Evolutionary conservation across 257 asterid species (phyloP).

Genomic region (Fraxinus excelsior): DNA sequence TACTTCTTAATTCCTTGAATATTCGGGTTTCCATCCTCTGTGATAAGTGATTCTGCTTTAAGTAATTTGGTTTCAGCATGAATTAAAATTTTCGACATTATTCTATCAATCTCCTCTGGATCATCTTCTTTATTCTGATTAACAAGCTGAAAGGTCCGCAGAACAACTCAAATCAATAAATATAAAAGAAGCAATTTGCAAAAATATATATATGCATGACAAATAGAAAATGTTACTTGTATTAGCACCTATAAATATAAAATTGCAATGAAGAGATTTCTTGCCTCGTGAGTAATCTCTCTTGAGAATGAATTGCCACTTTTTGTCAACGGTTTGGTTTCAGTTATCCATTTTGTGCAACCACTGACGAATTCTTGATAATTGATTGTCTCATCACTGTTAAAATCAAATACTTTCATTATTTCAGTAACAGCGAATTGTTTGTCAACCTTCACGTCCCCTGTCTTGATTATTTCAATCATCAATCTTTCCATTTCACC

Average conservation of each 20-base stretch:
- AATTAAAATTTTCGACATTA: constrained; percentile 48
- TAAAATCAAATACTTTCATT: constrained; percentile 38
- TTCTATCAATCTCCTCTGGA: constrained; percentile 33
- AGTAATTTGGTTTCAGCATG: constrained; percentile 47
- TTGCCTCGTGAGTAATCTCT: constrained; percentile 43
- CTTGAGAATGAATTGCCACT: constrained; percentile 19
- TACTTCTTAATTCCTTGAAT: constrained; percentile 43
- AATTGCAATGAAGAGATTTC: neutral
- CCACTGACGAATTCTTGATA: constrained; percentile 49
- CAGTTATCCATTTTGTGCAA: constrained; percentile 46
- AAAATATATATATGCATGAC: neutral
- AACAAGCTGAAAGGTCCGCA: constrained; percentile 37
- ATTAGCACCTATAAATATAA: neutral
- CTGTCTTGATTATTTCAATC: constrained; percentile 31
- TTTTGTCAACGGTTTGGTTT: constrained; percentile 24
- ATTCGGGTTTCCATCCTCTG: constrained; percentile 53
- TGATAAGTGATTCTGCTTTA: constrained; percentile 41
- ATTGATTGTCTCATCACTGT: constrained; percentile 27
- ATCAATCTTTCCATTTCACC: constrained; percentile 44
- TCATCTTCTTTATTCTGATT: constrained; percentile 39
- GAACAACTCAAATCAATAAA: neutral
- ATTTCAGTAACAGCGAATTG: constrained; percentile 41
- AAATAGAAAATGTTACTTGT: neutral
- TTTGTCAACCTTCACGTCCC: constrained; percentile 35
- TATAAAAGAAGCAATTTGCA: neutral